Conservation (phyloP, 192 early-diverging fungal species). For the Linnemannia exigua region DNA sequence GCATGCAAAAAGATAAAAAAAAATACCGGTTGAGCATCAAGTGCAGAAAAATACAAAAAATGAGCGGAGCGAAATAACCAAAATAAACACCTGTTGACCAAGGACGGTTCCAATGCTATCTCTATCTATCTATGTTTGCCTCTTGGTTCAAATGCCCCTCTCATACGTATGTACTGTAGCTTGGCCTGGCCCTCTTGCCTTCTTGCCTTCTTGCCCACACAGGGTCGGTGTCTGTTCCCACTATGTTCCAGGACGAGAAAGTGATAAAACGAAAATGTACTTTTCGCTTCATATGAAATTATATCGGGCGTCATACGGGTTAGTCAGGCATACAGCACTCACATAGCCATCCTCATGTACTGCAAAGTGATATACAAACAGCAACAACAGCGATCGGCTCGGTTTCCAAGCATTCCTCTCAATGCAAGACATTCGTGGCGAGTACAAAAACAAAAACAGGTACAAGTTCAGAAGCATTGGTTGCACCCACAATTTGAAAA, state of each 20-base stretch:
- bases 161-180: background rate
- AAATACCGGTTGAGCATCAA: background rate
- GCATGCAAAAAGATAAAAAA: background rate
- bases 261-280: conserved; percentile 4
- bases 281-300: background rate
- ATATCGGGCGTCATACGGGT: background rate
- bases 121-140: background rate
- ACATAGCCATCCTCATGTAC: conserved; percentile 5
- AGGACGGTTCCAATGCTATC: background rate
- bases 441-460: background rate
- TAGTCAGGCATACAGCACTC: background rate
- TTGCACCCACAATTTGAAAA: conserved; percentile 1
- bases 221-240: background rate
- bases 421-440: background rate
- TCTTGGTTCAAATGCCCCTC: background rate
- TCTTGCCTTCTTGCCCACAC: background rate
- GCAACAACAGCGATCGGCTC: background rate
- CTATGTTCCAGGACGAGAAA: background rate
- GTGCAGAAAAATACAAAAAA: background rate
- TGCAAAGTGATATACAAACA: background rate
- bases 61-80: conserved; percentile 3
- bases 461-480: background rate
- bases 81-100: background rate
- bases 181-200: background rate
- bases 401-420: conserved; percentile 1